A percentile compares a stretch with the other conserved stretches of the same genome.
Conservation (phyloP, 331 rosid species). For the Pyracantha coccinea region DNA sequence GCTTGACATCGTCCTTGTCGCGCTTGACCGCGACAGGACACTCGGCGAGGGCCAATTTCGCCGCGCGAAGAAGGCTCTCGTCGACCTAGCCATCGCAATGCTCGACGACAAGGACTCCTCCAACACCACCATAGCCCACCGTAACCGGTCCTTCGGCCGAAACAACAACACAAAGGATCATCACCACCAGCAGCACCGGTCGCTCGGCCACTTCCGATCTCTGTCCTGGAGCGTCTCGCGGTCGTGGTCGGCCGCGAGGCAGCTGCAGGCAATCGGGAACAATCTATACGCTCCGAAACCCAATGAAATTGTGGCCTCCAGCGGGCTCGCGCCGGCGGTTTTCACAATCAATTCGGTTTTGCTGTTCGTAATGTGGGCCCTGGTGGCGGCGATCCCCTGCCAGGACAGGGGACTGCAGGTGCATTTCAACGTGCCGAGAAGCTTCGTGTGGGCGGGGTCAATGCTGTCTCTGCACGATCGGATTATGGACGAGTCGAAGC, state of each 20-base stretch:
- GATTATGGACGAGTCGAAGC: conserved; percentile 69
- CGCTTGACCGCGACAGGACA: conserved; percentile 45
- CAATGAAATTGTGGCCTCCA: conserved; percentile 47
- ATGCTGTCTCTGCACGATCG: conserved; percentile 50
- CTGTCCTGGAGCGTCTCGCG: conserved; percentile 87
- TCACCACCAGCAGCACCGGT: conserved; percentile 22
- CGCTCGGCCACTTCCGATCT: conserved; percentile 54
- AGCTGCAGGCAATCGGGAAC: conserved; percentile 70
- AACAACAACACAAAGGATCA: conserved; percentile 9
- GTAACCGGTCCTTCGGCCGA: conserved; percentile 87
- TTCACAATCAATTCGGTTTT: conserved; percentile 52
- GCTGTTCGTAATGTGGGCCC: conserved; percentile 74
- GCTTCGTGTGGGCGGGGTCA: conserved; percentile 60
- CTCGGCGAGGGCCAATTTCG: conserved; percentile 84
- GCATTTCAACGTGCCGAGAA: conserved; percentile 51
- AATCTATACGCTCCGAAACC: conserved; percentile 53
- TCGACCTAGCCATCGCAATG: conserved; percentile 68
- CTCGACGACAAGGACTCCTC: conserved; percentile 70
- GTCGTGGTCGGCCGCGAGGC: conserved; percentile 85
- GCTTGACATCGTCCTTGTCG: conserved; percentile 59
- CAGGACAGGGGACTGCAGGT: conserved; percentile 86
- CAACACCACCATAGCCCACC: conserved; percentile 27
- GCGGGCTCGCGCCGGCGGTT: conserved; percentile 52
- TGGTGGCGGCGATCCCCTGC: conserved; percentile 96
- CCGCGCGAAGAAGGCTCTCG: conserved; percentile 77